Percentiles rank a stretch among this genome's conserved stretches.
Conservation (phyloP, 441 rosid species). For the Populus tomentosa region DNA sequence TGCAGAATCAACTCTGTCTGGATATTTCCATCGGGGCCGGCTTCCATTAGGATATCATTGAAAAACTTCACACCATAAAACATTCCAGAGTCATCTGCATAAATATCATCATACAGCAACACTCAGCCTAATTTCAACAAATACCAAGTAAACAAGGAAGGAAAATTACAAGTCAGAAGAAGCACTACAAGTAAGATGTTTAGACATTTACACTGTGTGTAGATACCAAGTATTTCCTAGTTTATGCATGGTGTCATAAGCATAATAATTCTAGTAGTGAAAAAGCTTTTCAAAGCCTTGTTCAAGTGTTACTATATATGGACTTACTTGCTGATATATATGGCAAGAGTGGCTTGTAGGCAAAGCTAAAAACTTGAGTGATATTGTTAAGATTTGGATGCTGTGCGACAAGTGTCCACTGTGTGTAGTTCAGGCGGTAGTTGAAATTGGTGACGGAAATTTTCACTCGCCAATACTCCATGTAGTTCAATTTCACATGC, state of each 20-base stretch:
- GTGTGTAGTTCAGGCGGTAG: conserved; percentile 64
- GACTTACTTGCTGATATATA: conserved; percentile 59
- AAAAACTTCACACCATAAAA: conserved; percentile 66
- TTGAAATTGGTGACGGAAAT: conserved; percentile 66
- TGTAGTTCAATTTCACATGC: conserved; percentile 74
- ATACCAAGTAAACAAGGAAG: not conserved
- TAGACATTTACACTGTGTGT: too few species aligned
- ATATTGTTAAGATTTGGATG: conserved; percentile 72
- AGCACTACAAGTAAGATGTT: not conserved
- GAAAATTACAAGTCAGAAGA: not conserved
- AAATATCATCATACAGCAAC: not conserved
- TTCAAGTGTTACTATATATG: not conserved
- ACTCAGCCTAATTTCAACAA: not conserved
- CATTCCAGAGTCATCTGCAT: conserved; percentile 73
- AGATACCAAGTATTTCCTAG: too few species aligned
- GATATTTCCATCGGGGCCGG: conserved; percentile 70
- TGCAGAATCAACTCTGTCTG: conserved; percentile 66
- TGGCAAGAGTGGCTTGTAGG: conserved; percentile 59
- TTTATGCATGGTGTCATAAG: too few species aligned
- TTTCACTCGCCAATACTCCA: conserved; percentile 71
- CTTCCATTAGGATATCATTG: conserved; percentile 73
- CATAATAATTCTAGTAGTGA: too few species aligned
- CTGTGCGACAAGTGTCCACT: conserved; percentile 74
- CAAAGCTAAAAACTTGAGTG: conserved; percentile 71
- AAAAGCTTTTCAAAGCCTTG: not conserved